Evolutionary conservation across 2,329 filamentous ascomycete species (phyloP).

Genomic region (Mycocentrospora acerina): DNA sequence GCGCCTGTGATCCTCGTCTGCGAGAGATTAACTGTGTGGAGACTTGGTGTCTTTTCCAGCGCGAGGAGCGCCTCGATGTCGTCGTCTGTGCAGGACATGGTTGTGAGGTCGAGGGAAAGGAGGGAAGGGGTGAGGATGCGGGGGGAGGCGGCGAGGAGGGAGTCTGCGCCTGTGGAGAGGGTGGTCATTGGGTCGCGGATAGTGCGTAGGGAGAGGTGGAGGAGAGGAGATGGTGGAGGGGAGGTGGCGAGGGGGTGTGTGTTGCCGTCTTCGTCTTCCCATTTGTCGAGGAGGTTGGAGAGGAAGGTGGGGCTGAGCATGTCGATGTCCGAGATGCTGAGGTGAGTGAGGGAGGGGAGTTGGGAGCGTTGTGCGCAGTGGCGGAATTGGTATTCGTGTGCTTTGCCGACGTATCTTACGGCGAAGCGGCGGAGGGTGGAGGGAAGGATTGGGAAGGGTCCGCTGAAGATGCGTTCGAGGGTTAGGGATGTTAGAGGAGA

Average conservation of each 20-base stretch:
- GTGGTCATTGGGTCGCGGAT: not conserved
- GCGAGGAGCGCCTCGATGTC: conserved; percentile 31
- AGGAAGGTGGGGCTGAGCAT: conserved; percentile 7
- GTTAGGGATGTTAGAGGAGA: conserved; percentile 13
- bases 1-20: conserved; percentile 44
- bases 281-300: conserved; percentile 14
- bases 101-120: conserved; percentile 15
- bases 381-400: not conserved
- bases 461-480: conserved; percentile 7
- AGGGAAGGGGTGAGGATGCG: conserved; percentile 27
- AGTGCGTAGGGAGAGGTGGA: conserved; percentile 1
- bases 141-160: conserved; percentile 13
- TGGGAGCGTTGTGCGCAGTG: not conserved
- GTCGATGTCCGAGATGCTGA: conserved; percentile 15
- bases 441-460: conserved; percentile 12
- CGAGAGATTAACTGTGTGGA: conserved; percentile 37
- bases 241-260: not conserved
- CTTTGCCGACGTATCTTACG: conserved; percentile 1
- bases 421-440: conserved; percentile 18
- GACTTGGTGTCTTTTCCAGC: conserved; percentile 5
- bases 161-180: conserved; percentile 12
- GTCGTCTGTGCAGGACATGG: conserved; percentile 29
- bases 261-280: conserved; percentile 1
- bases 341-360: conserved; percentile 18
- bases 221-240: conserved; percentile 7